phyloP scores from a whole-genome alignment of 1,139 yeast genomes.

The Saccharomyces hybrid region DNA sequence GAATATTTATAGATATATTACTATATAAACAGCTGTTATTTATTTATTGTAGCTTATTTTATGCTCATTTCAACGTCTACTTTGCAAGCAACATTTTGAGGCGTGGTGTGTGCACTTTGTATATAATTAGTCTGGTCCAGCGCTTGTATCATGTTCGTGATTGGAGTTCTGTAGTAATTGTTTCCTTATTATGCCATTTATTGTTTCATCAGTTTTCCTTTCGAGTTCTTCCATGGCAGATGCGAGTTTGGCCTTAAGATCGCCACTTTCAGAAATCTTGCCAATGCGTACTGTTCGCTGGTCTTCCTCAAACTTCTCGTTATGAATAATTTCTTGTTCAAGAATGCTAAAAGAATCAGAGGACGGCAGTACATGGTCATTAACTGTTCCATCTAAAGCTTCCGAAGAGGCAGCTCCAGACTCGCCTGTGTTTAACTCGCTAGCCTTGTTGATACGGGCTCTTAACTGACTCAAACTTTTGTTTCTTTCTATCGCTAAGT shows the following conservation, averaged over 20 bases:
- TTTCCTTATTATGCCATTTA: slow-evolving; percentile 37
- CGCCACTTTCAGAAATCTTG: slow-evolving; percentile 34
- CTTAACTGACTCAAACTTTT: not conserved
- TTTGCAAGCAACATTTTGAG: not conserved
- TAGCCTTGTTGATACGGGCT: not conserved
- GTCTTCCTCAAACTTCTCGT: not conserved
- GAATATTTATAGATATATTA: slow-evolving; percentile 1
- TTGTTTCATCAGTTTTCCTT: slow-evolving; percentile 35
- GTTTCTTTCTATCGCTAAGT: not conserved
- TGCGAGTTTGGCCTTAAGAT: slow-evolving; percentile 36
- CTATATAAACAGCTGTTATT: not conserved
- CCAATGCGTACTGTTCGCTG: not conserved
- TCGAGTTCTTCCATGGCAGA: slow-evolving; percentile 35
- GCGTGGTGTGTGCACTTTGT: not conserved
- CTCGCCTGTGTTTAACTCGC: not conserved
- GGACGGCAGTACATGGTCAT: too few relatives aligned
- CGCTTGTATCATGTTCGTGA: not conserved
- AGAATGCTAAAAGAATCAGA: not conserved
- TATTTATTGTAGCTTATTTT: not conserved
- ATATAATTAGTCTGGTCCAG: not conserved
- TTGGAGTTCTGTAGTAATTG: slow-evolving; percentile 23
- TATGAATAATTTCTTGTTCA: not conserved
- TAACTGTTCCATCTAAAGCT: not conserved
- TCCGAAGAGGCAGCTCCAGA: not conserved
- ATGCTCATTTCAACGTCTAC: not conserved